These are phyloP conservation scores for Ustilago bromivora DNA, from an alignment of 1,284 basidiomycete genomes.

Conservation along the genomic window DNA sequence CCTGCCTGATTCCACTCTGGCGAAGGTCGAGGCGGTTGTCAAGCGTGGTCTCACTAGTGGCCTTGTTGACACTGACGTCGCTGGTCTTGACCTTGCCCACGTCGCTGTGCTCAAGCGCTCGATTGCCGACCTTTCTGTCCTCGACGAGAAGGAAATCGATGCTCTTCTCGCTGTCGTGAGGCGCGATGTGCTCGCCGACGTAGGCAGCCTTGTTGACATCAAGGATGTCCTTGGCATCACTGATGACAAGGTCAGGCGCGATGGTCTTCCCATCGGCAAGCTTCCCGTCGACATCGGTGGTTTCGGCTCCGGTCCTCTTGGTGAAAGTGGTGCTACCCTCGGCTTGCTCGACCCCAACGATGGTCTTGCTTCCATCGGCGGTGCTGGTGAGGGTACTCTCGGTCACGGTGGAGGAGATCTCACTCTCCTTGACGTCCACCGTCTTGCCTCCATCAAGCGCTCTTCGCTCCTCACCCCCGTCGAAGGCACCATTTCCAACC, in stretches of 20 bases:
- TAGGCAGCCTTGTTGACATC: background rate
- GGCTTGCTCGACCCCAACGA: background rate
- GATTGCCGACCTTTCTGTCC: conserved; percentile 19
- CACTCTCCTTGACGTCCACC: conserved; percentile 15
- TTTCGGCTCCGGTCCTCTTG: conserved; percentile 1
- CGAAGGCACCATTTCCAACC: conserved; percentile 1
- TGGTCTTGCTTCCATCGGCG: background rate
- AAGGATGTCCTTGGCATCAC: background rate
- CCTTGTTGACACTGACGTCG: background rate
- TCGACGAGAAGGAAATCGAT: conserved; percentile 9
- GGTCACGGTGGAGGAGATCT: conserved; percentile 3
- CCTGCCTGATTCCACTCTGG: conserved; percentile 20
- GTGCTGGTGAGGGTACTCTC: background rate
- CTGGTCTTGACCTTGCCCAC: conserved; percentile 12
- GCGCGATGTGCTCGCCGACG: conserved; percentile 7
- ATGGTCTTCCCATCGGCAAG: background rate
- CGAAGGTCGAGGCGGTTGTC: conserved; percentile 4
- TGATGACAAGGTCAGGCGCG: background rate
- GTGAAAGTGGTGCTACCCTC: background rate
- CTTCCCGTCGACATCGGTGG: background rate
- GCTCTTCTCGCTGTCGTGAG: background rate
- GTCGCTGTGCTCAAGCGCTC: conserved; percentile 17
- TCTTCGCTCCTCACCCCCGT: conserved; percentile 17
- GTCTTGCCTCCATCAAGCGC: conserved; percentile 7
- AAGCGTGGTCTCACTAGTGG: conserved; percentile 7